Percentiles rank a stretch among this genome's conserved stretches.
These are phyloP conservation scores for Cyberlindnera mycetangii DNA, from an alignment of 805 yeast species.

Conservation along the genomic window DNA sequence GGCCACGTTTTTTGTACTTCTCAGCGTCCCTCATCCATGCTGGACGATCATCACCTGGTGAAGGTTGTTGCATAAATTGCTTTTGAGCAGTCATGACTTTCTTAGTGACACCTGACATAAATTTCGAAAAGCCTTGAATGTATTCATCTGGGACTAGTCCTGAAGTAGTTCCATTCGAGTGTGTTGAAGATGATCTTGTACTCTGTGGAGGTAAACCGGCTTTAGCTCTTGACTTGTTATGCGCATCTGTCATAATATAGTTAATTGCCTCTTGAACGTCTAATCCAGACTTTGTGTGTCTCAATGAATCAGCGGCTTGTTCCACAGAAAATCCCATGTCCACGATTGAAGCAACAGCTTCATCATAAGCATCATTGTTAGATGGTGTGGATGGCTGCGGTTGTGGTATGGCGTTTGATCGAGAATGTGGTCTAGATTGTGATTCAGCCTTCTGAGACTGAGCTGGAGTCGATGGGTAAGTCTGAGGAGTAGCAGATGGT, in stretches of 20 bases:
- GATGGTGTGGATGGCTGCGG: slow-evolving; percentile 1
- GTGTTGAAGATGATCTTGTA: neutral
- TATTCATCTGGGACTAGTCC: slow-evolving; percentile 16
- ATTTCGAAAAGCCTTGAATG: slow-evolving; percentile 19
- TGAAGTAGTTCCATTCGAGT: neutral
- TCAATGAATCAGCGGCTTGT: slow-evolving; percentile 58
- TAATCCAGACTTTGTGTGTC: slow-evolving; percentile 45
- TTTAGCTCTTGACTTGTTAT: slow-evolving; percentile 36
- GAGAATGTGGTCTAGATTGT: neutral
- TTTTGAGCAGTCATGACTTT: slow-evolving; percentile 32
- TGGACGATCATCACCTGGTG: slow-evolving; percentile 44
- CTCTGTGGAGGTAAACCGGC: slow-evolving; percentile 19
- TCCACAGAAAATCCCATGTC: slow-evolving; percentile 78
- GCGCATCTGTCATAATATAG: slow-evolving; percentile 60
- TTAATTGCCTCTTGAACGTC: slow-evolving; percentile 66
- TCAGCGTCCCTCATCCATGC: slow-evolving; percentile 72
- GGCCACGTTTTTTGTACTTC: slow-evolving; percentile 36
- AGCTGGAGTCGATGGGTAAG: slow-evolving; percentile 1
- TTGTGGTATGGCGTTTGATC: neutral
- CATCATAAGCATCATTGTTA: slow-evolving; percentile 35
- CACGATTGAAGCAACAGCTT: slow-evolving; percentile 60
- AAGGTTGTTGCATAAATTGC: slow-evolving; percentile 23
- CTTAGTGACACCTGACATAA: slow-evolving; percentile 23
- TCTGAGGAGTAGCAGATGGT: slow-evolving; percentile 2
- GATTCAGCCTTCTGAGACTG: neutral